phyloP scores from a whole-genome alignment of 2,329 filamentous ascomycete species.

The Penicillium freii region DNA sequence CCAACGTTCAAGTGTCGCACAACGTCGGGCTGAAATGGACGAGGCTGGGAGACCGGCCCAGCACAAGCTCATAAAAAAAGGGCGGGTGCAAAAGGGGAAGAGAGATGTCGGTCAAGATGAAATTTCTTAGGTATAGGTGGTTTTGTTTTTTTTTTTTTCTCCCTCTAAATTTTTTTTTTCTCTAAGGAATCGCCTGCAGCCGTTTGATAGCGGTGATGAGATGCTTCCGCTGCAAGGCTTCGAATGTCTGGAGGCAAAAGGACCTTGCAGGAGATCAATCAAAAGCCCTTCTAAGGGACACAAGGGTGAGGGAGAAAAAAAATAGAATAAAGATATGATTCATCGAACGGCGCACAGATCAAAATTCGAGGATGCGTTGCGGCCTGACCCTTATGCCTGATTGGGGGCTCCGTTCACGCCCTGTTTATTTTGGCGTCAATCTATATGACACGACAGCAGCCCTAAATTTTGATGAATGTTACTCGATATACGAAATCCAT shows the following conservation, averaged over 20 bases:
- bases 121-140: slow-evolving; percentile 14
- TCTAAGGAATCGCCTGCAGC: slow-evolving; percentile 13
- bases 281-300: slow-evolving; percentile 11
- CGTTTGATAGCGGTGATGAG: slow-evolving; percentile 13
- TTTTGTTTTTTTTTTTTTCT: background rate
- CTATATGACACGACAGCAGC: slow-evolving; percentile 6
- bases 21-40: slow-evolving; percentile 27
- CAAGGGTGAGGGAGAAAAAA: slow-evolving; percentile 8
- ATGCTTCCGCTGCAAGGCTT: slow-evolving; percentile 27
- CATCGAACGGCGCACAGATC: slow-evolving; percentile 22
- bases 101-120: slow-evolving; percentile 22
- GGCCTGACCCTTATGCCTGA: slow-evolving; percentile 29
- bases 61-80: slow-evolving; percentile 14
- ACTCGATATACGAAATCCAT: background rate
- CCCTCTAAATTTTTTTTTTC: background rate
- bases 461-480: background rate
- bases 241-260: slow-evolving; percentile 25
- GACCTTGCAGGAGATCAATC: slow-evolving; percentile 25
- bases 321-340: slow-evolving; percentile 10
- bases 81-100: slow-evolving; percentile 12
- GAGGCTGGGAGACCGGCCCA: slow-evolving; percentile 24
- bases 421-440: slow-evolving; percentile 7
- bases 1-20: slow-evolving; percentile 20
- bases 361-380: slow-evolving; percentile 24
- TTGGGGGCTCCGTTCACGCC: slow-evolving; percentile 15